Evolutionary conservation across 208 protist genomes (phyloP).

Genomic region (Lotmaria passim): DNA sequence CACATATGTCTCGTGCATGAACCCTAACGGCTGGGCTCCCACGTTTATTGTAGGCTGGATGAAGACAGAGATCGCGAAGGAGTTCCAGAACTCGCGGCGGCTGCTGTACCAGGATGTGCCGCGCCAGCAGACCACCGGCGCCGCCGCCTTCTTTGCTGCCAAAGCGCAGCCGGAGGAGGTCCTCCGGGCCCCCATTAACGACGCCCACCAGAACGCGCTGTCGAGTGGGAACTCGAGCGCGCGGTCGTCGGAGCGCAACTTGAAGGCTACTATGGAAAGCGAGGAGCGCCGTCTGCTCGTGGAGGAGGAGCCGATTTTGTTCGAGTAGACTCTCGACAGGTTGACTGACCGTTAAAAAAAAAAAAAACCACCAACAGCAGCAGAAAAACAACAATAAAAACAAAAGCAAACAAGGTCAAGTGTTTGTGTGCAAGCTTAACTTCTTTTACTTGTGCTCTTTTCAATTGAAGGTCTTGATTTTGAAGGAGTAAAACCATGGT

Average conservation of each 20-base stretch:
- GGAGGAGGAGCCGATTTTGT: slow-evolving; percentile 40
- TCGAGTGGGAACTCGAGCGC: slow-evolving; percentile 7
- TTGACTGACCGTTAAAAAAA: neutral
- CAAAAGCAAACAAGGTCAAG: neutral
- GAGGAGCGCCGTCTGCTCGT: slow-evolving; percentile 36
- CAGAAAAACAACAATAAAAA: neutral
- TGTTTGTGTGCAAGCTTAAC: neutral
- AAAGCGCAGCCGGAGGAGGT: slow-evolving; percentile 8
- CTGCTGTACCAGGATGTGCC: slow-evolving; percentile 63
- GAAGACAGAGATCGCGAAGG: slow-evolving; percentile 83
- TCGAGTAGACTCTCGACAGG: slow-evolving; percentile 19
- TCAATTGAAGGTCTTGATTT: too few relatives aligned
- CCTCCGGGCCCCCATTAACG: neutral
- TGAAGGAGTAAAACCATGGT: too few relatives aligned
- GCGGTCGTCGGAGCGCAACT: slow-evolving; percentile 9
- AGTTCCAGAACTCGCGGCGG: slow-evolving; percentile 61
- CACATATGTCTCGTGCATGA: slow-evolving; percentile 85
- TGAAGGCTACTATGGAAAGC: slow-evolving; percentile 11
- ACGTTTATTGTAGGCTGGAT: slow-evolving; percentile 88
- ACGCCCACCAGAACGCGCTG: slow-evolving; percentile 2
- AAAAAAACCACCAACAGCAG: neutral
- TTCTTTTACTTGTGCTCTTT: too few relatives aligned
- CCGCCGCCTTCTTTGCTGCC: neutral
- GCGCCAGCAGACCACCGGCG: slow-evolving; percentile 3
- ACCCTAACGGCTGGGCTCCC: slow-evolving; percentile 84